A percentile compares a stretch with the other conserved stretches of the same genome.
phyloP scores from a whole-genome alignment of 2,329 filamentous ascomycete species.

The Aspergillus felis region DNA sequence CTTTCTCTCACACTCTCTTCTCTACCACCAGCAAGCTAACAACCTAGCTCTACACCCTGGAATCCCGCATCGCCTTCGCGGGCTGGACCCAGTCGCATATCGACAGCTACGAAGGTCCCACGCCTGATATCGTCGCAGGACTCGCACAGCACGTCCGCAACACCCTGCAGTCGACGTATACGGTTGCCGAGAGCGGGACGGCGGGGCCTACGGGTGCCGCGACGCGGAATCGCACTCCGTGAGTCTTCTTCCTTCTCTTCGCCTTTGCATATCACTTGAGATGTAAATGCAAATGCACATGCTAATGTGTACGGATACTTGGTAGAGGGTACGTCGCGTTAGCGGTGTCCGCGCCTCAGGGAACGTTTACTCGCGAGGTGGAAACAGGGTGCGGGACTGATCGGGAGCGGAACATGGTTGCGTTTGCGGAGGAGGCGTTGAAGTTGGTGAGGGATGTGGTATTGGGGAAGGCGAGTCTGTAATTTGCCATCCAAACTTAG shows the following conservation, averaged over 20 bases:
- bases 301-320: neutral
- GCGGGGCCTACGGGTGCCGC: conserved; percentile 60
- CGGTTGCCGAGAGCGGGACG: conserved; percentile 58
- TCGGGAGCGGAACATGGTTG: conserved; percentile 59
- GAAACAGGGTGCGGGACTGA: conserved; percentile 51
- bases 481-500: neutral
- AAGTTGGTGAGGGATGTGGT: conserved; percentile 56
- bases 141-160: conserved; percentile 55
- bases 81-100: conserved; percentile 57
- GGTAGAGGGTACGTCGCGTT: conserved; percentile 59
- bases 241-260: conserved; percentile 10
- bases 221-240: conserved; percentile 55
- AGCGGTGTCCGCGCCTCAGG: conserved; percentile 54
- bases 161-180: conserved; percentile 55
- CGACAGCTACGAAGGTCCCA: conserved; percentile 57
- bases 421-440: conserved; percentile 57
- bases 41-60: conserved; percentile 52
- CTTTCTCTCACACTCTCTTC: conserved; percentile 2
- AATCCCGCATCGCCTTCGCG: conserved; percentile 54
- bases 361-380: conserved; percentile 51
- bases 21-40: no score
- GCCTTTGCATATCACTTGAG: neutral
- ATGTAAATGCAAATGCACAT: neutral
- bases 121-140: conserved; percentile 53
- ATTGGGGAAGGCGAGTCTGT: conserved; percentile 27